Base-by-base conservation (phyloP, 768 basidiomycete species). In the Mycena sanguinolenta region DNA sequence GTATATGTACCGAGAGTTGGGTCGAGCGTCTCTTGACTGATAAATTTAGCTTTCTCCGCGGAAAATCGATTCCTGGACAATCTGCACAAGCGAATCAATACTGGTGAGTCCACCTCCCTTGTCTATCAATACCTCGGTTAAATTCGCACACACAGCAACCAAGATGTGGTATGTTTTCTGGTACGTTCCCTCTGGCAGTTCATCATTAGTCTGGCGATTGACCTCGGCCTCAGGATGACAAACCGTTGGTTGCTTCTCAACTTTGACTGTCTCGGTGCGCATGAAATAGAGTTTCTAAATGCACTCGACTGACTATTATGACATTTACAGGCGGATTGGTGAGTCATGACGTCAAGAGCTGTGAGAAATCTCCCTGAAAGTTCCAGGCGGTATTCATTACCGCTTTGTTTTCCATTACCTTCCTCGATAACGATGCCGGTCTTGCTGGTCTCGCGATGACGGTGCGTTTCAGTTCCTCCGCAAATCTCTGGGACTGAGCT, bases 51-150 rank as follows among this genome's bases (percentile, higher is more conserved):
- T 0, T 98, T 97, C 82, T 91, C 93, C 0, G 92, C 90, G 0
- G 95, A 97, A 76, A 82, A 82, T 50, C 83, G 88, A 5, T 97
- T 98, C 85, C 81, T 96, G 73, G 87, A 93, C 63, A 87, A 87
- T 67, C 81, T 97, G 6, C 93, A 94, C 76, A 73, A 73, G 2
- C 95, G 94, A 77, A 86, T 96, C 32, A 93, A 95, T 70, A 81
- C 85, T 58, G 95, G 92, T 21, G 95, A 89, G 14, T 89, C 91
- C 30, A 92, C 94, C 92, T 57, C 55, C 32, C 10, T 27, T 13
- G 13, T 13, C 9, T 12, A 25, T 50, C 49, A 50, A 10, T 38
- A 12, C 23, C 23, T 57, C 21, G 7, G 25, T 12, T n/a, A n/a
- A n/a, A n/a, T n/a, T n/a, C n/a, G n/a, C n/a, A n/a, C 32, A 4